Evolutionary conservation across 306 rosid species (phyloP).

Genomic region (Cucurbita maxima): DNA sequence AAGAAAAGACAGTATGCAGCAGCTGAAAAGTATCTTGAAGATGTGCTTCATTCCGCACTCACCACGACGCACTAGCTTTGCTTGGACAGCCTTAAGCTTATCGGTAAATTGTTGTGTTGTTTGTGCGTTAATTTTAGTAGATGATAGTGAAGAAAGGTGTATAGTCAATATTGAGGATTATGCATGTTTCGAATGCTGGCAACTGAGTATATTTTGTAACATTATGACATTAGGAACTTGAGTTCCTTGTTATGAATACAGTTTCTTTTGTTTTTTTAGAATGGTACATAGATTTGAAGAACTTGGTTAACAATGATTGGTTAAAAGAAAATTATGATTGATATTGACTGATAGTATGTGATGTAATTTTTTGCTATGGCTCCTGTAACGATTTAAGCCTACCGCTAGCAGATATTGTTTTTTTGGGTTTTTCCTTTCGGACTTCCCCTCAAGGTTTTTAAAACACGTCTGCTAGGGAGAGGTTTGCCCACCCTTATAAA

Average conservation of each 20-base stretch:
- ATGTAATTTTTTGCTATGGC: no score
- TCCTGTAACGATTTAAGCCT: no score
- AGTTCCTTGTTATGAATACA: not conserved
- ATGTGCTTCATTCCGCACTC: conserved; percentile 80
- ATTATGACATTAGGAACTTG: not conserved
- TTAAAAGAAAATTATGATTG: not conserved
- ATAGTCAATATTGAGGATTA: not conserved
- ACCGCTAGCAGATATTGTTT: no score
- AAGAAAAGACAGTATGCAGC: conserved; percentile 84
- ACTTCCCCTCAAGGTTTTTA: no score
- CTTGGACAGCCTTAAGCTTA: not conserved
- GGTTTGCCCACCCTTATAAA: no score
- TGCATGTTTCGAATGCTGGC: not conserved
- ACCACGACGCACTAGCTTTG: conserved; percentile 28
- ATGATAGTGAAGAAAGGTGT: conserved; percentile 8
- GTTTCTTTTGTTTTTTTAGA: not conserved
- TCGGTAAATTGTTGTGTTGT: not conserved
- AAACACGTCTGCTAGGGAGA: no score
- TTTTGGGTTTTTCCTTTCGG: no score
- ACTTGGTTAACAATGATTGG: not conserved
- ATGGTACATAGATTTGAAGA: not conserved
- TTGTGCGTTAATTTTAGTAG: not conserved
- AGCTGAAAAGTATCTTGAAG: conserved; percentile 91
- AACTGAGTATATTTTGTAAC: conserved; percentile 1
- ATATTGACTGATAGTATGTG: not conserved